Evolutionary conservation across 2,329 filamentous ascomycete genomes (phyloP).

Genomic region (Fusarium secorum): DNA sequence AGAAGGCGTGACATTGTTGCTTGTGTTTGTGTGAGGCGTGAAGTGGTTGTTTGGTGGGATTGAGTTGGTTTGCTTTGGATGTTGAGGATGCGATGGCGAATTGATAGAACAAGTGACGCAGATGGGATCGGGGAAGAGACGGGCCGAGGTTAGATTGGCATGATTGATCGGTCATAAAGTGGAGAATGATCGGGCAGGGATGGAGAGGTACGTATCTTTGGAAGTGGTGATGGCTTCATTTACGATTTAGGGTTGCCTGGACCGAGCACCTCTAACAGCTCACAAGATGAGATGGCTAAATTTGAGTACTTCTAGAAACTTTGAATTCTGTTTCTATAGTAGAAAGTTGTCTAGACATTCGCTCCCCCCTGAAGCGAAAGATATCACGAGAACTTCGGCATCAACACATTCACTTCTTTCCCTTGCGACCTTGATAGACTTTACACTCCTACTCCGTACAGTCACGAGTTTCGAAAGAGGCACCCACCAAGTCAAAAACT

Average conservation of each 20-base stretch:
- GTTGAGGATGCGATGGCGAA: neutral
- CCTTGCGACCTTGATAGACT: neutral
- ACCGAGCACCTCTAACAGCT: neutral
- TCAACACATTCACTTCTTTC: neutral
- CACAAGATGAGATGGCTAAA: rapidly evolving
- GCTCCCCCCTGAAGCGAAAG: too few relatives aligned
- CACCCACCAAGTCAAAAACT: neutral
- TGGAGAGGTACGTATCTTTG: neutral
- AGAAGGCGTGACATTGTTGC: constrained; percentile 34
- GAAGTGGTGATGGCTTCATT: constrained; percentile 12
- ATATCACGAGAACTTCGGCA: neutral
- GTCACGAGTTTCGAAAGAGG: neutral
- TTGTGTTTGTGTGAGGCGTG: neutral
- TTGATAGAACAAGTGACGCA: constrained; percentile 9
- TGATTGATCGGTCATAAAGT: neutral
- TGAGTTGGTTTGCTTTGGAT: neutral
- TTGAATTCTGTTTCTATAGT: rapidly evolving
- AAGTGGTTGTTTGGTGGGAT: neutral
- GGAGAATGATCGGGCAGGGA: neutral
- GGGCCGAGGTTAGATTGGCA: constrained; percentile 31
- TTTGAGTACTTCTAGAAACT: rapidly evolving
- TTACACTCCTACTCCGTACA: neutral
- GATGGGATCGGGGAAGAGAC: constrained; percentile 26
- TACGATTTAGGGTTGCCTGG: neutral
- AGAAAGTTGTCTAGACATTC: too few relatives aligned